Evolutionary conservation across 78 protist genomes (phyloP).

Genomic region (Protostelium mycophagum): DNA sequence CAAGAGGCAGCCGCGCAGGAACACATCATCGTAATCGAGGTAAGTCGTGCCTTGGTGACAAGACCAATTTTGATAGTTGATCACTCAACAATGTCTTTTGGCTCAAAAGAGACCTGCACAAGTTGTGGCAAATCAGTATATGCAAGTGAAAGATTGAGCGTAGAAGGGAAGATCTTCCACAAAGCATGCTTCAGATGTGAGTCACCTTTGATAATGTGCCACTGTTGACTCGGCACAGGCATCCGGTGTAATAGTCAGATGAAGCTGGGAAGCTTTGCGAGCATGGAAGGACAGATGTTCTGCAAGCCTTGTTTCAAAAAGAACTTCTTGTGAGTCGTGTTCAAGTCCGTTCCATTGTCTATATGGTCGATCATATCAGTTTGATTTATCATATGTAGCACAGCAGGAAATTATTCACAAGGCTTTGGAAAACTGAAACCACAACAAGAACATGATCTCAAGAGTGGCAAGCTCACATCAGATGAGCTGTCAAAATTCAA

Average conservation of each 20-base stretch:
- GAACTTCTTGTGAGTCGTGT: conserved; percentile 25
- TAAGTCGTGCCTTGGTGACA: no score
- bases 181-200: neutral
- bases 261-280: conserved; percentile 37
- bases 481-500: neutral
- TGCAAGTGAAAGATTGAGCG: neutral
- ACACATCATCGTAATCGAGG: no score
- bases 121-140: neutral
- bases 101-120: neutral
- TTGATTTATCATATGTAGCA: no score
- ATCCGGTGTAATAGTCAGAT: conserved; percentile 16
- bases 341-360: neutral
- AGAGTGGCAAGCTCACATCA: neutral
- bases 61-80: no score
- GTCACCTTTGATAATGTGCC: neutral
- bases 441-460: neutral
- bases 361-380: neutral
- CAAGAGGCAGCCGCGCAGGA: no score
- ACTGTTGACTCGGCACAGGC: neutral
- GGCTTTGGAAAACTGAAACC: conserved; percentile 46
- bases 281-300: conserved; percentile 31
- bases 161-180: neutral
- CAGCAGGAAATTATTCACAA: conserved; percentile 48
- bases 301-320: conserved; percentile 65
- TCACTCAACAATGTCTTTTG: no score